These are phyloP conservation scores for Metschnikowia henanensis DNA, from an alignment of 805 yeast genomes.

Conservation along the genomic window DNA sequence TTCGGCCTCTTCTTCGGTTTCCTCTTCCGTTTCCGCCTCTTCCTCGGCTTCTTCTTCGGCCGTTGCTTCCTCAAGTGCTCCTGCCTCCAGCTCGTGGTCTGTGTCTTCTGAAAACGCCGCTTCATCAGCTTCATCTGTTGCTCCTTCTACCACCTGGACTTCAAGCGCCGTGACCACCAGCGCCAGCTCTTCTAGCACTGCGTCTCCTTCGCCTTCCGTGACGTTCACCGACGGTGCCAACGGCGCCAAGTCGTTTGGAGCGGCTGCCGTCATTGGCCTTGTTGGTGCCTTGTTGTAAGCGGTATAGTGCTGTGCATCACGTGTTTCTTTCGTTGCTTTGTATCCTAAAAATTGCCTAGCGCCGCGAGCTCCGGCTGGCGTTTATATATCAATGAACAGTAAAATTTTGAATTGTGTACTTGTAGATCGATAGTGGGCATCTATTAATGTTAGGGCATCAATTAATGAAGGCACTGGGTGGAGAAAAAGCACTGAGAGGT, in stretches of 20 bases:
- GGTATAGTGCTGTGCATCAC: not conserved
- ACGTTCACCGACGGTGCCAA: slow-evolving; percentile 23
- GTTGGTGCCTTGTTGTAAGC: slow-evolving; percentile 33
- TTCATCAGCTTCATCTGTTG: not conserved
- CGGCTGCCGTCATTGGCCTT: slow-evolving; percentile 41
- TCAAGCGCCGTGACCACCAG: not conserved
- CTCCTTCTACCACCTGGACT: not conserved
- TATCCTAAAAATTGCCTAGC: not conserved
- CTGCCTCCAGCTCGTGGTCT: slow-evolving; percentile 16
- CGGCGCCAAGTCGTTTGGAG: slow-evolving; percentile 34
- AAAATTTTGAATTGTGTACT: not conserved
- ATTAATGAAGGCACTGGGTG: no score
- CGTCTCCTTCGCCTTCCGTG: slow-evolving; percentile 23
- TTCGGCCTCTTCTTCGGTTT: slow-evolving; percentile 17
- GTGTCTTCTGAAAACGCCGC: slow-evolving; percentile 4
- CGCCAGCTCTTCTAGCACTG: not conserved
- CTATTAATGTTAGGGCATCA: not conserved
- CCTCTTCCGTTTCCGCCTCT: slow-evolving; percentile 22
- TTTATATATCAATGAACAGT: slow-evolving; percentile 1
- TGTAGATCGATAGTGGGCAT: not conserved
- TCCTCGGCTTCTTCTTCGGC: slow-evolving; percentile 18
- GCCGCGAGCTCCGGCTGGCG: not conserved
- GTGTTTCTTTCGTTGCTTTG: not conserved
- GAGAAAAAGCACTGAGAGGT: no score
- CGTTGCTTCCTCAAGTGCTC: slow-evolving; percentile 18